Percentiles rank a stretch among this genome's conserved stretches.
Evolutionary conservation across 495 filamentous ascomycete species (phyloP).

Genomic region (Oidiodendron maius): DNA sequence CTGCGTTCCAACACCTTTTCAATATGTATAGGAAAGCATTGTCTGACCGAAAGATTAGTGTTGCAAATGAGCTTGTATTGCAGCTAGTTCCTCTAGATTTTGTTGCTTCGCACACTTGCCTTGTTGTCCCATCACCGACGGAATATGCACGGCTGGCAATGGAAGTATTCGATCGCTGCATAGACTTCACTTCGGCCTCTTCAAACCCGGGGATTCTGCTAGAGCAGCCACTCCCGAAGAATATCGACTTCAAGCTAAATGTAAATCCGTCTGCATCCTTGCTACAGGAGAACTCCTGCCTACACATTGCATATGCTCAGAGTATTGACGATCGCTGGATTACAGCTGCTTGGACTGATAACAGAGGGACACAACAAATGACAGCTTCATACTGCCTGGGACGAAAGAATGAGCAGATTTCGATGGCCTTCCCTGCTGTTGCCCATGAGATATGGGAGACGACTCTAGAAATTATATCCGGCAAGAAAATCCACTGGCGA

Average conservation of each 20-base stretch:
- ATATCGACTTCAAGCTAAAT: slow-evolving; percentile 73
- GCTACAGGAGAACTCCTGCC: slow-evolving; percentile 73
- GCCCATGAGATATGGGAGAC: slow-evolving; percentile 80
- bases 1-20: slow-evolving; percentile 70
- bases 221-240: slow-evolving; percentile 61
- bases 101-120: slow-evolving; percentile 56
- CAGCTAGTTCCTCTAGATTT: slow-evolving; percentile 76
- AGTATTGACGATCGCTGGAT: slow-evolving; percentile 84
- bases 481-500: slow-evolving; percentile 69
- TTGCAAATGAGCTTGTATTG: slow-evolving; percentile 65
- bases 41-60: slow-evolving; percentile 41
- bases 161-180: slow-evolving; percentile 85
- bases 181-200: slow-evolving; percentile 41
- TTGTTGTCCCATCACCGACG: slow-evolving; percentile 61
- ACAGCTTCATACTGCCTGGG: slow-evolving; percentile 75
- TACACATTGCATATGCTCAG: slow-evolving; percentile 83
- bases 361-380: slow-evolving; percentile 67
- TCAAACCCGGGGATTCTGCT: slow-evolving; percentile 71
- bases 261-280: slow-evolving; percentile 62
- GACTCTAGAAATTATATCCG: slow-evolving; percentile 69
- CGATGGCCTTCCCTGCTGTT: slow-evolving; percentile 55
- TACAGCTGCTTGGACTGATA: slow-evolving; percentile 89
- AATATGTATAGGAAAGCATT: slow-evolving; percentile 56
- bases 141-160: slow-evolving; percentile 66
- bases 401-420: slow-evolving; percentile 49